These are phyloP conservation scores for Platismatia glauca DNA, from an alignment of 495 filamentous ascomycete species.

Conservation along the genomic window DNA sequence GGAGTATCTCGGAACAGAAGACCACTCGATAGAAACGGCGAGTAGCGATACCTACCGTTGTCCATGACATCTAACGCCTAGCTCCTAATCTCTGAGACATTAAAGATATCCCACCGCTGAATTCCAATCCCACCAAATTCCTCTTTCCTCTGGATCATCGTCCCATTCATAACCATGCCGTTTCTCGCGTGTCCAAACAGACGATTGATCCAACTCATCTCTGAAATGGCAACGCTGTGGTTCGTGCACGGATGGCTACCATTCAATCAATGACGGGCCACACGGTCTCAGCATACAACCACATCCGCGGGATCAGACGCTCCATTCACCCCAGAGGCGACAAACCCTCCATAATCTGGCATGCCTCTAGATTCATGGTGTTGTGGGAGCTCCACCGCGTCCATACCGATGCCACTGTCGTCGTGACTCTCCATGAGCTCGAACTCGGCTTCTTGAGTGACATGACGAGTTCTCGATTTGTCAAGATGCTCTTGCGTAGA, in stretches of 20 bases:
- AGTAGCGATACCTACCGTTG: not conserved
- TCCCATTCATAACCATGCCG: slow-evolving; percentile 7
- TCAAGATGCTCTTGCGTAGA: not conserved
- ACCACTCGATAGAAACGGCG: not conserved
- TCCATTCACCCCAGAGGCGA: slow-evolving; percentile 18
- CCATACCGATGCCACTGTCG: slow-evolving; percentile 63
- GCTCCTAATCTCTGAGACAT: not conserved
- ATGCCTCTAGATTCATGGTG: slow-evolving; percentile 11
- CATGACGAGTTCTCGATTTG: not conserved
- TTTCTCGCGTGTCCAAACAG: slow-evolving; percentile 2
- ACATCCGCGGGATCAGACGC: slow-evolving; percentile 26
- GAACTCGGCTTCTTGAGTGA: not conserved
- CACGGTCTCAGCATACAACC: slow-evolving; percentile 22
- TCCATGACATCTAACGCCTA: not conserved
- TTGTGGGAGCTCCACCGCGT: slow-evolving; percentile 17
- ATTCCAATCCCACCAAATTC: not conserved
- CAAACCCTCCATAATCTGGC: slow-evolving; percentile 22
- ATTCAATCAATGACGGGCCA: not conserved
- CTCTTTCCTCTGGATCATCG: slow-evolving; percentile 2
- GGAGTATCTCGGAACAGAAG: not conserved
- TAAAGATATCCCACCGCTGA: no score
- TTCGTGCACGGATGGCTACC: not conserved
- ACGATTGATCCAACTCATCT: not conserved
- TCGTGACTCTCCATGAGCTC: slow-evolving; percentile 39
- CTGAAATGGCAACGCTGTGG: not conserved